Percentiles rank a stretch among this genome's conserved stretches.
These are phyloP conservation scores for Narthecium ossifragum DNA, from an alignment of 106 monocot species.

Conservation along the genomic window DNA sequence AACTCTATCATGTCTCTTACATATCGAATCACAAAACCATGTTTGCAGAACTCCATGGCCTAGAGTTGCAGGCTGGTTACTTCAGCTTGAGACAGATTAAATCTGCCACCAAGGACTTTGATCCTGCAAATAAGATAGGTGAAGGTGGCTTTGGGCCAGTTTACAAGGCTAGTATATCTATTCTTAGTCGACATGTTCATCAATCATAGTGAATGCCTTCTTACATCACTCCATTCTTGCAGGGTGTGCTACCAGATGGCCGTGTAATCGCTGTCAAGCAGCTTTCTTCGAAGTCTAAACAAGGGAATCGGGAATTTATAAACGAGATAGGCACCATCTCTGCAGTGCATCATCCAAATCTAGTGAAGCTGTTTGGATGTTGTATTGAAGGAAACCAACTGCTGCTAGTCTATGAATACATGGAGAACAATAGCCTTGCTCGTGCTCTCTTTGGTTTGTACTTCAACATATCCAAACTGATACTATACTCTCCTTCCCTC, in stretches of 20 bases:
- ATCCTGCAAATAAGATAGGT: constrained; percentile 15
- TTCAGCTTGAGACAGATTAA: constrained; percentile 29
- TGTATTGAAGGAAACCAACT: constrained; percentile 19
- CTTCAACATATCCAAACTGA: no score
- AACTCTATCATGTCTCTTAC: no score
- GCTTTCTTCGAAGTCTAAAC: constrained; percentile 15
- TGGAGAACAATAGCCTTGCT: constrained; percentile 23
- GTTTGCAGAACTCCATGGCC: not conserved
- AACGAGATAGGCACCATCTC: constrained; percentile 23
- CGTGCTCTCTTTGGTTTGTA: constrained; percentile 23
- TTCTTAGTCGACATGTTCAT: not conserved
- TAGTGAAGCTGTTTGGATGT: constrained; percentile 24
- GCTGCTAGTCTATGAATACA: constrained; percentile 14
- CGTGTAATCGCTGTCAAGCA: constrained; percentile 14
- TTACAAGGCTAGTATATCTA: constrained; percentile 19
- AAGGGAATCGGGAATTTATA: constrained; percentile 18
- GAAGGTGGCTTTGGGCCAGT: constrained; percentile 35
- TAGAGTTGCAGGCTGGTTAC: not conserved
- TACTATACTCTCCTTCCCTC: not conserved
- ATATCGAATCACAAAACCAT: no score
- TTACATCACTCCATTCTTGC: not conserved
- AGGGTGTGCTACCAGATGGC: constrained; percentile 20
- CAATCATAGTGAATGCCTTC: no score
- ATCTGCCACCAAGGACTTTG: constrained; percentile 31
- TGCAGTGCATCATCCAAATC: constrained; percentile 21